Conservation (phyloP, 768 basidiomycete species). For the Kwoniella dendrophila region DNA sequence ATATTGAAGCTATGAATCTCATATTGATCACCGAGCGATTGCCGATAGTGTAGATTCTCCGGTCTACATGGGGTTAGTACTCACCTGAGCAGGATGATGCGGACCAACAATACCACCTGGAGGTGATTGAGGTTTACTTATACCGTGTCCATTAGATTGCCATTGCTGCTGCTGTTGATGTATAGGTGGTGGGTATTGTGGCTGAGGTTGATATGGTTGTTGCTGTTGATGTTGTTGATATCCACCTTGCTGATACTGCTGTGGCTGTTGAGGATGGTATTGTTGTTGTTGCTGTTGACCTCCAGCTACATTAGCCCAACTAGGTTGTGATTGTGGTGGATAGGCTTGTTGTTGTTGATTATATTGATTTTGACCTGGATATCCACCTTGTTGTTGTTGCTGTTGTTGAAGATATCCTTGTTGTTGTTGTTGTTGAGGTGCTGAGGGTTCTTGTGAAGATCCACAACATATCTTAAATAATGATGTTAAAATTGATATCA, state of each 20-base stretch:
- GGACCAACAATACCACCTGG: slow-evolving; percentile 43
- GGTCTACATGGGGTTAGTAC: slow-evolving; percentile 1
- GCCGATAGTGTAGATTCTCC: too few species aligned
- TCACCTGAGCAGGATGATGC: slow-evolving; percentile 38
- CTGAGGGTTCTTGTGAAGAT: slow-evolving; percentile 16
- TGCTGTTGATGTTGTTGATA: slow-evolving; percentile 36
- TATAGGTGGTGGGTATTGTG: slow-evolving; percentile 18
- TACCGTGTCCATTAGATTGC: slow-evolving; percentile 16
- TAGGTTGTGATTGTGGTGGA: slow-evolving; percentile 32
- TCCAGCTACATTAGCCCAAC: slow-evolving; percentile 18
- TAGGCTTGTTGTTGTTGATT: slow-evolving; percentile 35
- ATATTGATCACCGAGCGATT: too few species aligned
- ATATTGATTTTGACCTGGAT: slow-evolving; percentile 21
- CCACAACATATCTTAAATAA: slow-evolving; percentile 19
- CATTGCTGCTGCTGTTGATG: slow-evolving; percentile 30
- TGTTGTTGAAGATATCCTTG: slow-evolving; percentile 35
- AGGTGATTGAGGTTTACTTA: slow-evolving; percentile 37
- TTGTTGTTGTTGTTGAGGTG: slow-evolving; percentile 39
- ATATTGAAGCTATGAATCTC: not conserved
- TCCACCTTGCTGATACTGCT: slow-evolving; percentile 25
- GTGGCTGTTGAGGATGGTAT: slow-evolving; percentile 25
- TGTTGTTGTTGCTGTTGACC: slow-evolving; percentile 29
- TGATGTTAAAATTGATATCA: slow-evolving; percentile 11
- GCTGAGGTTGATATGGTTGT: slow-evolving; percentile 40
- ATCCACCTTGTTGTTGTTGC: slow-evolving; percentile 26